A percentile compares a stretch with the other conserved stretches of the same genome.
Conservation (phyloP, 2,329 filamentous ascomycete genomes). For the Fusarium vanettenii region DNA sequence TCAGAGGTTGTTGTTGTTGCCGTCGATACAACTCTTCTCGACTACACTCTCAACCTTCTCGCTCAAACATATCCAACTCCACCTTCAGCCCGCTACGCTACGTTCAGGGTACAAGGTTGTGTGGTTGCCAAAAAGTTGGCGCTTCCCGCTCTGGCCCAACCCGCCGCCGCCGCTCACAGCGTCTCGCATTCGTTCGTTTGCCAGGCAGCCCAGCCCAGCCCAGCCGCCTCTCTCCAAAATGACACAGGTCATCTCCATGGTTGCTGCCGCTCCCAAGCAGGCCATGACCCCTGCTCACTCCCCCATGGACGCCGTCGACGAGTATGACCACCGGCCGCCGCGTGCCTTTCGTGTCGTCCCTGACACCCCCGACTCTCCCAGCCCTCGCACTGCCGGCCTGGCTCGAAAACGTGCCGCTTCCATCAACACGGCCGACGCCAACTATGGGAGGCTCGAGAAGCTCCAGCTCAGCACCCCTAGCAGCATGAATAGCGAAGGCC, state of each 20-base stretch:
- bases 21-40: background rate
- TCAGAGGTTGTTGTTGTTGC: background rate
- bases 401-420: conserved; percentile 59
- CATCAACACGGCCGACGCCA: conserved; percentile 59
- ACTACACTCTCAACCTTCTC: conserved; percentile 7
- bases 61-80: conserved; percentile 8
- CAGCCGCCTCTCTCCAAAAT: conserved; percentile 33
- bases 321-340: conserved; percentile 32
- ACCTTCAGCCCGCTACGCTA: conserved; percentile 6
- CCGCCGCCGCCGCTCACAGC: background rate
- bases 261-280: conserved; percentile 28
- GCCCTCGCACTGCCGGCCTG: conserved; percentile 38
- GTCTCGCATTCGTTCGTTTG: conserved; percentile 36
- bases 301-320: conserved; percentile 40
- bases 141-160: conserved; percentile 7
- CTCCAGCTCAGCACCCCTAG: conserved; percentile 44
- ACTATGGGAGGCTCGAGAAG: conserved; percentile 48
- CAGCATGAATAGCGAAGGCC: conserved; percentile 45
- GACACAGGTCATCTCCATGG: conserved; percentile 46
- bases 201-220: background rate
- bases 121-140: background rate
- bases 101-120: conserved; percentile 19
- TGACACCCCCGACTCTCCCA: conserved; percentile 41
- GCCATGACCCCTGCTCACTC: conserved; percentile 41
- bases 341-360: conserved; percentile 33